These are phyloP conservation scores for Cystobasidium slooffiae DNA, from an alignment of 1,284 basidiomycete genomes.

Conservation along the genomic window DNA sequence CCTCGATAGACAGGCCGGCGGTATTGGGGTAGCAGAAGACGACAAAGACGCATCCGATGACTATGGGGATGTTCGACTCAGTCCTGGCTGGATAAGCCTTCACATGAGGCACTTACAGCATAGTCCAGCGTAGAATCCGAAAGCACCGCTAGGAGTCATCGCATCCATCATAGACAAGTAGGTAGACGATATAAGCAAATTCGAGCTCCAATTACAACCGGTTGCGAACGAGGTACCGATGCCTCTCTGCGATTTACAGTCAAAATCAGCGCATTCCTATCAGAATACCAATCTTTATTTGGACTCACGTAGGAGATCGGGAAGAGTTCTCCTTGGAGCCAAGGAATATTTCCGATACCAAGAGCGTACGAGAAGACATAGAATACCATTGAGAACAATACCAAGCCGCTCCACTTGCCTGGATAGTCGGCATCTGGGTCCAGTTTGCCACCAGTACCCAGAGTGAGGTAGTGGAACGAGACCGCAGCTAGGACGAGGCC, in stretches of 20 bases:
- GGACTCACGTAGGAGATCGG: constrained; percentile 59
- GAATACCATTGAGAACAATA: constrained; percentile 54
- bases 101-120: constrained; percentile 25
- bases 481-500: constrained; percentile 72
- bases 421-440: constrained; percentile 34
- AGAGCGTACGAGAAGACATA: constrained; percentile 53
- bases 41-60: constrained; percentile 55
- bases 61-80: background rate
- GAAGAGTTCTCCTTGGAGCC: constrained; percentile 76
- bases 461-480: constrained; percentile 65
- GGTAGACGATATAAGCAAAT: constrained; percentile 69
- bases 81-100: background rate
- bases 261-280: background rate
- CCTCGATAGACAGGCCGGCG: constrained; percentile 57
- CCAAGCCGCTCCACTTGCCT: constrained; percentile 51
- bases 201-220: constrained; percentile 74
- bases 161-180: constrained; percentile 59
- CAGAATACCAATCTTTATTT: background rate
- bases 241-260: constrained; percentile 61
- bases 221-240: constrained; percentile 79
- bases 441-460: constrained; percentile 27
- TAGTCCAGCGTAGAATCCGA: constrained; percentile 56
- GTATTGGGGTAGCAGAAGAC: constrained; percentile 59
- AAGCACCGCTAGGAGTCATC: constrained; percentile 56
- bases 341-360: constrained; percentile 58